A percentile compares a stretch with the other conserved stretches of the same genome.
phyloP scores from a whole-genome alignment of 345 rosid species.

The Euclidium syriacum region DNA sequence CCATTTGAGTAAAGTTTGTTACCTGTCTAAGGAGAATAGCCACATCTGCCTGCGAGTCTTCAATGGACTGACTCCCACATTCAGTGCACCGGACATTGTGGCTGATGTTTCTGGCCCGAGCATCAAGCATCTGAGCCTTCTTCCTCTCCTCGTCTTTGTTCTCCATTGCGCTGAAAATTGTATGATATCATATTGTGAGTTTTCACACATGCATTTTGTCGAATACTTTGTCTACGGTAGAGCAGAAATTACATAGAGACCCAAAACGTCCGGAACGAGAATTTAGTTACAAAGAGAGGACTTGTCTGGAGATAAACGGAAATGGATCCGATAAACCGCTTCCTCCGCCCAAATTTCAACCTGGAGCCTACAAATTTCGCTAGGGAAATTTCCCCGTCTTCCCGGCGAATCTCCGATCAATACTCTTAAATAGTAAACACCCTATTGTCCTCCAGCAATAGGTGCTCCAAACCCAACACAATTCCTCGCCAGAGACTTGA shows the following conservation, averaged over 20 bases:
- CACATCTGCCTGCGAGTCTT: conserved; percentile 96
- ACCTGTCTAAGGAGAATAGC: conserved; percentile 94
- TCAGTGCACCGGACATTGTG: conserved; percentile 95
- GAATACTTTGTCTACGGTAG: conserved; percentile 26
- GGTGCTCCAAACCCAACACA: background rate
- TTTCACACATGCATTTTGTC: conserved; percentile 38
- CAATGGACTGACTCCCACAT: conserved; percentile 97
- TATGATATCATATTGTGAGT: background rate
- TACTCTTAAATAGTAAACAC: background rate
- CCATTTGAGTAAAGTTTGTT: conserved; percentile 3
- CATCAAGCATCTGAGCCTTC: conserved; percentile 59
- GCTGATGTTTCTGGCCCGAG: conserved; percentile 89
- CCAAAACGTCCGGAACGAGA: background rate
- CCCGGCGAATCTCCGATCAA: background rate
- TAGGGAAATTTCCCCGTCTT: background rate
- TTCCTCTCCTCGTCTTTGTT: conserved; percentile 53
- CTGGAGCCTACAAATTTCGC: background rate
- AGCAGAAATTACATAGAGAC: background rate
- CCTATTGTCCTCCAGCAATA: background rate
- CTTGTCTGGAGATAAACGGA: background rate
- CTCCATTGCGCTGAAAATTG: conserved; percentile 42
- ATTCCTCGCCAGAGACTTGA: background rate
- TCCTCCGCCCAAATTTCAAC: background rate
- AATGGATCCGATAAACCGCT: background rate
- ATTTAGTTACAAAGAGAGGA: background rate